A percentile compares a stretch with the other conserved stretches of the same genome.
phyloP scores from a whole-genome alignment of 768 basidiomycete species.

The Boletus subcaerulescens region DNA sequence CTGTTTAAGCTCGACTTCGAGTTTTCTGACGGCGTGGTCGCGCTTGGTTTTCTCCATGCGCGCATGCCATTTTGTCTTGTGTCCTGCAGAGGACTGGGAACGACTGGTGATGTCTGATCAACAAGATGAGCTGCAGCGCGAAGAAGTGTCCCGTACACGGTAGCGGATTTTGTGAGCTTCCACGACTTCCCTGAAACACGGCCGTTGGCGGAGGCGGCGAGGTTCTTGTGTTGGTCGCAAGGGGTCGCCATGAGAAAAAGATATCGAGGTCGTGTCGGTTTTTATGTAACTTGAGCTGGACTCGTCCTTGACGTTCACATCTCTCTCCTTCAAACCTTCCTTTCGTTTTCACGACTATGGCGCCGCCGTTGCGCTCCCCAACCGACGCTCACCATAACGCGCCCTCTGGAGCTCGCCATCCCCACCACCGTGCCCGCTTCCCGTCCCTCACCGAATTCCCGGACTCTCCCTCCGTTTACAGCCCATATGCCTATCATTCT shows the following conservation, averaged over 20 bases:
- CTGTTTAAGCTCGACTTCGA: conserved; percentile 69
- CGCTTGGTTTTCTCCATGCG: conserved; percentile 68
- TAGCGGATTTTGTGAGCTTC: conserved; percentile 51
- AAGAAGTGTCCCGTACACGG: conserved; percentile 39
- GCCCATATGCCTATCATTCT: conserved; percentile 51
- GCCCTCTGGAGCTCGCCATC: conserved; percentile 26
- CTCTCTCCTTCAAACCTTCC: not conserved
- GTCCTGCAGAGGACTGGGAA: conserved; percentile 60
- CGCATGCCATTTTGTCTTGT: conserved; percentile 69
- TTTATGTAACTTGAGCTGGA: conserved; percentile 26
- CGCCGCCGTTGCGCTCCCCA: conserved; percentile 38
- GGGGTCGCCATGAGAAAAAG: conserved; percentile 20
- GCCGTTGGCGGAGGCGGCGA: conserved; percentile 61
- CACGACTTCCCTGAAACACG: conserved; percentile 70
- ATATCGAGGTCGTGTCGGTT: not conserved
- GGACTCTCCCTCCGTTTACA: conserved; percentile 72
- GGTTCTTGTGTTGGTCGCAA: conserved; percentile 9
- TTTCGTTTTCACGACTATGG: conserved; percentile 33
- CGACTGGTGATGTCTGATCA: conserved; percentile 43
- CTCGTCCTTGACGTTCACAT: not conserved
- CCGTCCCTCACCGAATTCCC: conserved; percentile 56
- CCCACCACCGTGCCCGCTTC: conserved; percentile 40
- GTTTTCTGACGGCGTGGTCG: conserved; percentile 66
- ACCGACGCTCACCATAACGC: conserved; percentile 23
- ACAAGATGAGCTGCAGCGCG: not conserved